phyloP scores from a whole-genome alignment of 2,329 filamentous ascomycete genomes.

The Stagonosporopsis rhizophila region DNA sequence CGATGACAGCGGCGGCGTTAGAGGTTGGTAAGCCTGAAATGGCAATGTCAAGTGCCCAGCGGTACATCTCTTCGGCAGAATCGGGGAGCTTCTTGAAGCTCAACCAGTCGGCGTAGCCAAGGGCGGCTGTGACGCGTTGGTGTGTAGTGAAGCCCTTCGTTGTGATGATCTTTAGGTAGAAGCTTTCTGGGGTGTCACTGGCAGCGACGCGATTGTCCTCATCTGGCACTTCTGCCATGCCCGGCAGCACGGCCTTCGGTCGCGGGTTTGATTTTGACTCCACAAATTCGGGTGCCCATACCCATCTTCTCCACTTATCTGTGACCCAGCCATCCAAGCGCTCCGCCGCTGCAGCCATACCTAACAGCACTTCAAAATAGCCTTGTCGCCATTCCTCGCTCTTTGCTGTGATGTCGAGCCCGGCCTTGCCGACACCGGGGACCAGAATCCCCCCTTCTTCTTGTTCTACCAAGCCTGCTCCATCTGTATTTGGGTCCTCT shows the following conservation, averaged over 20 bases:
- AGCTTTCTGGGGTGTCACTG: conserved; percentile 72
- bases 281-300: conserved; percentile 76
- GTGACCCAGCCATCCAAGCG: conserved; percentile 80
- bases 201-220: conserved; percentile 78
- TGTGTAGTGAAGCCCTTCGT: conserved; percentile 79
- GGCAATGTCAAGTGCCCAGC: conserved; percentile 78
- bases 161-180: conserved; percentile 82
- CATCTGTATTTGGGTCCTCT: conserved; percentile 74
- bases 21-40: conserved; percentile 60
- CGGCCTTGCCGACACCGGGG: conserved; percentile 52
- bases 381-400: conserved; percentile 84
- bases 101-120: conserved; percentile 85
- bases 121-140: conserved; percentile 80
- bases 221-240: conserved; percentile 68
- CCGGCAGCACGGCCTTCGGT: conserved; percentile 74
- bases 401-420: conserved; percentile 75
- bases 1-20: conserved; percentile 57
- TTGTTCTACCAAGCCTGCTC: conserved; percentile 67
- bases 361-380: conserved; percentile 84
- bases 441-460: conserved; percentile 57
- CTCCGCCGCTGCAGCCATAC: conserved; percentile 77
- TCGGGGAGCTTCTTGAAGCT: conserved; percentile 74
- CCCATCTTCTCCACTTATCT: conserved; percentile 67
- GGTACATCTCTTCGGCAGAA: conserved; percentile 74
- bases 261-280: conserved; percentile 83